Conservation (phyloP, 1,139 yeast genomes). For the Magnusiomyces sp. region DNA sequence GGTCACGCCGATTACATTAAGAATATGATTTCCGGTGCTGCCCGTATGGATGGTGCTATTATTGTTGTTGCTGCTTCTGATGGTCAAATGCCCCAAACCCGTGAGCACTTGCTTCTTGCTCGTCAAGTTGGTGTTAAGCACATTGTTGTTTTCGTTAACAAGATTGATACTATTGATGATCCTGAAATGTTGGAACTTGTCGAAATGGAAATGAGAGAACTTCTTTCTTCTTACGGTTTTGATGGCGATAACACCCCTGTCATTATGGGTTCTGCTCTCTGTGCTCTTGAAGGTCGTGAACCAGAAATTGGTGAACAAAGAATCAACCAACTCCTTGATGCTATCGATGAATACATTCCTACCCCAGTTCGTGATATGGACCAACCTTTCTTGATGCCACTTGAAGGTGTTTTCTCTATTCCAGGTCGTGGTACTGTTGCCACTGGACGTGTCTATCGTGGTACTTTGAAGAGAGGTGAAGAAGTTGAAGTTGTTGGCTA, state of each 20-base stretch:
- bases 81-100: conserved; percentile 99
- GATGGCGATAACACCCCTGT: conserved; percentile 99
- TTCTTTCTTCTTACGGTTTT: conserved; percentile 80
- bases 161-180: conserved; percentile 95
- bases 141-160: conserved; percentile 95
- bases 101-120: conserved; percentile 96
- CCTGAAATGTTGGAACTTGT: conserved; percentile 99
- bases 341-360: conserved; percentile 92
- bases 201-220: conserved; percentile 99
- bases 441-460: conserved; percentile 98
- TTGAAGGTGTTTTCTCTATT: conserved; percentile 94
- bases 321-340: conserved; percentile 73
- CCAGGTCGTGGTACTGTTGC: conserved; percentile 99
- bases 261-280: conserved; percentile 96
- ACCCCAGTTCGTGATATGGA: conserved; percentile 95
- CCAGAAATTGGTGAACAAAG: conserved; percentile 92
- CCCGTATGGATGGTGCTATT: conserved; percentile 99
- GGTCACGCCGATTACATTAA: conserved; percentile 99
- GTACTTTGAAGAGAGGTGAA: conserved; percentile 94
- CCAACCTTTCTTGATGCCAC: conserved; percentile 94
- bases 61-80: conserved; percentile 98
- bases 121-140: conserved; percentile 99
- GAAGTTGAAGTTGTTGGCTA: conserved; percentile 95
- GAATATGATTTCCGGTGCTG: conserved; percentile 99
- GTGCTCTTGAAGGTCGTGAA: conserved; percentile 81